A percentile compares a stretch with the other conserved stretches of the same genome.
phyloP scores from a whole-genome alignment of 2,329 filamentous ascomycete genomes.

The Fusarium napiforme region DNA sequence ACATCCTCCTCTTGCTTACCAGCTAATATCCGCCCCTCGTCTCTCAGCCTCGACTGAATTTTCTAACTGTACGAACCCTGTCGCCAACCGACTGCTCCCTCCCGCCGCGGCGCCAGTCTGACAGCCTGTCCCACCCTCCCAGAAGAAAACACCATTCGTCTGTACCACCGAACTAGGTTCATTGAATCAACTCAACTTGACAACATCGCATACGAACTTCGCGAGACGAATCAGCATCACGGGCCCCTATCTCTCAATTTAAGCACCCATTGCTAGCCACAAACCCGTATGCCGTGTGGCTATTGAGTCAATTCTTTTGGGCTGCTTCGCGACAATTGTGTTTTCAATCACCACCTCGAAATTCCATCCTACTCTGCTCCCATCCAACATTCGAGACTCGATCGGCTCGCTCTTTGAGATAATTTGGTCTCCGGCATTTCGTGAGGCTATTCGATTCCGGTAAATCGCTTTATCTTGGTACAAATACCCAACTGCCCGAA shows the following conservation, averaged over 20 bases:
- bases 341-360: slow-evolving; percentile 8
- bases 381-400: not conserved
- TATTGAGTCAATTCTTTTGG: slow-evolving; percentile 25
- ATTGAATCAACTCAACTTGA: slow-evolving; percentile 23
- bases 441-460: slow-evolving; percentile 22
- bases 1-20: slow-evolving; percentile 4
- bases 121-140: slow-evolving; percentile 35
- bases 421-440: slow-evolving; percentile 30
- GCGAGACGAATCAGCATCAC: not conserved
- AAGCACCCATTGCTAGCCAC: not conserved
- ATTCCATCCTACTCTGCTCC: not conserved
- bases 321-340: slow-evolving; percentile 23
- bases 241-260: not conserved
- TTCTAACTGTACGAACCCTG: slow-evolving; percentile 35
- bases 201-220: slow-evolving; percentile 16
- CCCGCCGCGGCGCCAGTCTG: slow-evolving; percentile 33
- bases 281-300: slow-evolving; percentile 32
- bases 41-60: slow-evolving; percentile 35
- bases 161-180: slow-evolving; percentile 28
- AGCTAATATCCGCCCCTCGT: slow-evolving; percentile 27
- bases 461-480: slow-evolving; percentile 34
- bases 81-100: slow-evolving; percentile 31
- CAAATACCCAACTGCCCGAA: slow-evolving; percentile 45
- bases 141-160: slow-evolving; percentile 26
- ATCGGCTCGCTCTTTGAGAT: slow-evolving; percentile 3